Conservation (phyloP, 2,329 filamentous ascomycete species). For the Tothia fuscella region DNA sequence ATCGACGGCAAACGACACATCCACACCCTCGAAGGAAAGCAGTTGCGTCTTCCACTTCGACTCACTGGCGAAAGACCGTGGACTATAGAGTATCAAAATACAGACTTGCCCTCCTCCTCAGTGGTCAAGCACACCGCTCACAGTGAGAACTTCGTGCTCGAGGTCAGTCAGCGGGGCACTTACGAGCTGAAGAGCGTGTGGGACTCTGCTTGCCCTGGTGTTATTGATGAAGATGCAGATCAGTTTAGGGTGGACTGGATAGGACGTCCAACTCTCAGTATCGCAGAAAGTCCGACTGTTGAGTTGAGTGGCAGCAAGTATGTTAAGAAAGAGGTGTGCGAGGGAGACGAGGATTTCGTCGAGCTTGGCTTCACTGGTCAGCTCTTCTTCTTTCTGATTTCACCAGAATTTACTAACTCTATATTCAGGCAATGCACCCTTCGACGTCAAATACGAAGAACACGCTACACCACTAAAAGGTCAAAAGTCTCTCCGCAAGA, state of each 20-base stretch:
- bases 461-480: constrained; percentile 58
- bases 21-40: constrained; percentile 63
- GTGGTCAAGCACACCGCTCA: constrained; percentile 23
- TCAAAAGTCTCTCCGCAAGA: constrained; percentile 51
- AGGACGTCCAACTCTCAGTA: constrained; percentile 58
- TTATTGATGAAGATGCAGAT: constrained; percentile 61
- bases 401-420: constrained; percentile 21
- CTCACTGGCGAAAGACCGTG: constrained; percentile 80
- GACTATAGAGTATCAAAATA: constrained; percentile 50
- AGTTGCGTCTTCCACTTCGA: constrained; percentile 65
- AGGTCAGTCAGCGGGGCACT: constrained; percentile 54
- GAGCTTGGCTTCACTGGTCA: constrained; percentile 69
- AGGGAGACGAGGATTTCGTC: constrained; percentile 84
- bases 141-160: constrained; percentile 32
- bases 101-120: constrained; percentile 15
- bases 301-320: constrained; percentile 42
- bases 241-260: constrained; percentile 78
- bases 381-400: constrained; percentile 15
- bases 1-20: constrained; percentile 69
- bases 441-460: constrained; percentile 70
- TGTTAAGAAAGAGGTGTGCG: constrained; percentile 73
- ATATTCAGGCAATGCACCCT: constrained; percentile 59
- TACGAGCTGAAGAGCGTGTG: constrained; percentile 70
- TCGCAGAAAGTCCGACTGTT: constrained; percentile 50
- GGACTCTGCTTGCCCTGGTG: constrained; percentile 72